Evolutionary conservation across 768 basidiomycete species (phyloP).

Genomic region (Baorangia bicolor): DNA sequence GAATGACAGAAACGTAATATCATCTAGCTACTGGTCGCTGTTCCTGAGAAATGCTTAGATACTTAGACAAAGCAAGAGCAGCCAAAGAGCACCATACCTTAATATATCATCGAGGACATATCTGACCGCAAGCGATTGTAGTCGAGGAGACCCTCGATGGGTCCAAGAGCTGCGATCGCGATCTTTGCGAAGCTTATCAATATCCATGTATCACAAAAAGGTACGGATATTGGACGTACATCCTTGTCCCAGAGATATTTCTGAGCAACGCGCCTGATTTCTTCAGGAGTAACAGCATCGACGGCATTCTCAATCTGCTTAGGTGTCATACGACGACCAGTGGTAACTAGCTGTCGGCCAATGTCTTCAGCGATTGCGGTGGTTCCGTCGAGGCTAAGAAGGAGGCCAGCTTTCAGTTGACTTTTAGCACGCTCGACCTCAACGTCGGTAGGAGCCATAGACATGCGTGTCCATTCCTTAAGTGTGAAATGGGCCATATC

Average conservation of each 20-base stretch:
- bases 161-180: conserved; percentile 86
- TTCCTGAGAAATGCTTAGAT: neutral
- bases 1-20: conserved; percentile 16
- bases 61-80: neutral
- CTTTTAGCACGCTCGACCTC: conserved; percentile 98
- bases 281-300: conserved; percentile 82
- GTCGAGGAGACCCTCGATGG: conserved; percentile 88
- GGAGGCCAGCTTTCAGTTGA: conserved; percentile 92
- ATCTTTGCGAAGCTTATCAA: conserved; percentile 44
- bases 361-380: conserved; percentile 98
- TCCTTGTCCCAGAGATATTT: conserved; percentile 98
- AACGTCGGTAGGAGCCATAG: conserved; percentile 73
- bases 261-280: conserved; percentile 92
- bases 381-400: conserved; percentile 91
- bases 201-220: neutral
- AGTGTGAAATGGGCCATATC: conserved; percentile 93
- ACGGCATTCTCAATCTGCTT: conserved; percentile 92
- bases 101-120: conserved; percentile 79
- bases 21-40: conserved; percentile 20
- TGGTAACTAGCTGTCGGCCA: conserved; percentile 95
- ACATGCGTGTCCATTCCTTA: conserved; percentile 95
- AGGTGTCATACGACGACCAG: conserved; percentile 85
- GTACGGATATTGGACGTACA: conserved; percentile 44
- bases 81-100: conserved; percentile 20
- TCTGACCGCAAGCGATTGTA: conserved; percentile 88